Evolutionary conservation across 2,329 filamentous ascomycete species (phyloP), one percentile per base, ranked within the genome.

Genomic region (Penicillium aurantiogriseum): DNA sequence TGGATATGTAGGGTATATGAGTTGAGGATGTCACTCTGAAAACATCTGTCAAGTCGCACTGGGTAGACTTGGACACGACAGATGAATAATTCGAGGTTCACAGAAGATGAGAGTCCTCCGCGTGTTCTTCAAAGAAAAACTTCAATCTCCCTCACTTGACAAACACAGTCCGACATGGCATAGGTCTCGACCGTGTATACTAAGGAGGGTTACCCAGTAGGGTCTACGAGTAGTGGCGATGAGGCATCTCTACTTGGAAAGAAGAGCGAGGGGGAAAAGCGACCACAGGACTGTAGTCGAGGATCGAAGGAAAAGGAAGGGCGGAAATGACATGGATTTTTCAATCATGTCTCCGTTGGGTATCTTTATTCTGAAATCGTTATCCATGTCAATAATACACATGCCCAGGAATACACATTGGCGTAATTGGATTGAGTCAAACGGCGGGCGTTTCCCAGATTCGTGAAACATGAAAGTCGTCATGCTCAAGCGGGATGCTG

Each of bases 81-180:
- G 62, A 62, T 60, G 58, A 63, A 61, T 36, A 61, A 63, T 40
- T 46, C 61, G 54, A 61, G 66, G 68, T 62, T 66, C 67, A 63
- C 65, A 53, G 53, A 63, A 63, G 59, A 67, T 70, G 68, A 69
- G 67, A 67, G 52, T 67, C 61, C 58, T 29, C 56, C 51, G 66
- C 63, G 63, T 61, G 57, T 54, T 58, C 47, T 46, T 54, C 33
- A 17, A 35, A 58, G 56, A 57, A 64, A 50, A 66, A 60, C 61
- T 42, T 75, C 59, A 60, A 71, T 77, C 64, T 76, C 54, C 74
- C 74, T 77, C 73, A 66, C 66, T 58, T 77, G 73, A 77, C 74
- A 75, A 76, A 76, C 73, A 76, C 72, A 77, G 71, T 64, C 72
- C 68, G 70, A 75, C 74, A 77, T 73, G 68, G 72, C 61, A 48